Conservation (phyloP, 2,329 filamentous ascomycete species). For the Fulvia fulva region DNA sequence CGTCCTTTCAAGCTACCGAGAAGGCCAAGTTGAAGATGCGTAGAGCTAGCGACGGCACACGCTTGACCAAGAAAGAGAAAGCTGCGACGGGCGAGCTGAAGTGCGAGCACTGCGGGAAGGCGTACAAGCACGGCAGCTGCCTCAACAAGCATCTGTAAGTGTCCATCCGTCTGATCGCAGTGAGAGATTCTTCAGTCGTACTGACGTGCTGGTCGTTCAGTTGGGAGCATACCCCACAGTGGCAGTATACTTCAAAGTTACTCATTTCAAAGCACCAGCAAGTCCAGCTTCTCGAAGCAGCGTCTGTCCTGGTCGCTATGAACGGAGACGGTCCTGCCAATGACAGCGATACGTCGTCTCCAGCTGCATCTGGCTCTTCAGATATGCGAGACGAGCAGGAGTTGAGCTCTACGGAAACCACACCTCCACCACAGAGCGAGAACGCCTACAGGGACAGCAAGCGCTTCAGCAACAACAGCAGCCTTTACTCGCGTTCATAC, state of each 20-base stretch:
- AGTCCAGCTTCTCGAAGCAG: conserved; percentile 93
- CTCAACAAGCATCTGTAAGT: conserved; percentile 99
- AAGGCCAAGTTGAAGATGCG: conserved; percentile 54
- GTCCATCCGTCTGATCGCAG: background rate
- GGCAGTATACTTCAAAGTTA: conserved; percentile 94
- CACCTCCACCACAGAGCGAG: conserved; percentile 76
- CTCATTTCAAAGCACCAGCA: conserved; percentile 99
- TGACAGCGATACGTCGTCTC: conserved; percentile 82
- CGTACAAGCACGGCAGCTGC: conserved; percentile 99
- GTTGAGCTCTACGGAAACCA: conserved; percentile 85
- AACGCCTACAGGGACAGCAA: conserved; percentile 47
- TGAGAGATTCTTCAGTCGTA: background rate
- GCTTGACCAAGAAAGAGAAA: conserved; percentile 77
- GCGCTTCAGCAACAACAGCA: conserved; percentile 47
- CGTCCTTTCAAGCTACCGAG: conserved; percentile 44
- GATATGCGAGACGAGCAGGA: conserved; percentile 64
- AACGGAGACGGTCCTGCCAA: conserved; percentile 61
- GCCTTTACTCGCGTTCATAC: conserved; percentile 68
- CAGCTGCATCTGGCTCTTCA: conserved; percentile 74
- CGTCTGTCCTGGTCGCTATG: conserved; percentile 94
- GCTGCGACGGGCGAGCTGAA: conserved; percentile 79
- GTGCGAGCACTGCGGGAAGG: conserved; percentile 97
- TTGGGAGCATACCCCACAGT: conserved; percentile 99
- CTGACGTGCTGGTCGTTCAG: conserved; percentile 49
- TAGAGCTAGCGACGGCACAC: conserved; percentile 79